These are phyloP conservation scores for Letharia lupina DNA, from an alignment of 495 filamentous ascomycete species.

Conservation along the genomic window DNA sequence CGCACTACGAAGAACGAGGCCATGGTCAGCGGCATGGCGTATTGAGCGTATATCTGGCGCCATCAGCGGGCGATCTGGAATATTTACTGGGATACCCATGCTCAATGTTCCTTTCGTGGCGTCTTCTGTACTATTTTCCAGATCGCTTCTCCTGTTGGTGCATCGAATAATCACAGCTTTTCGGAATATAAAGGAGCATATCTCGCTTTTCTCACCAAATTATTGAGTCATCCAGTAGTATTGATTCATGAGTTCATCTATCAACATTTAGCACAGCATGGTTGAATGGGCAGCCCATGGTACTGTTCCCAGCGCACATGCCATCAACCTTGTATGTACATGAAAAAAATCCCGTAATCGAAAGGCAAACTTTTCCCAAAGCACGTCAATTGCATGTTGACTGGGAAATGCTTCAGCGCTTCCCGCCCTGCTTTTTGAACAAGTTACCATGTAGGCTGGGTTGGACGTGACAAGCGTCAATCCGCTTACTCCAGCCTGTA, in stretches of 20 bases:
- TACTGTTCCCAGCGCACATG: neutral
- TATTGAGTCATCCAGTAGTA: neutral
- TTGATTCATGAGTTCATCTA: neutral
- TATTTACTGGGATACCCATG: neutral
- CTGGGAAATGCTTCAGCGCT: neutral
- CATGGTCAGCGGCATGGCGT: slow-evolving; percentile 7
- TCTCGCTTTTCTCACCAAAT: neutral
- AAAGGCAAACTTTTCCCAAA: neutral
- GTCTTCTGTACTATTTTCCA: neutral
- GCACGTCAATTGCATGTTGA: neutral
- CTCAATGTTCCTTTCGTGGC: neutral
- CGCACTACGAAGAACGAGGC: slow-evolving; percentile 1
- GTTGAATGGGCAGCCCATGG: neutral
- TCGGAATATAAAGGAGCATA: neutral
- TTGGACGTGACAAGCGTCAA: neutral
- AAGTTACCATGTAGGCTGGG: neutral
- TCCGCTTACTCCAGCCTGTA: neutral
- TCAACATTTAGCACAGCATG: neutral
- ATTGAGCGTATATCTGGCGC: slow-evolving; percentile 3
- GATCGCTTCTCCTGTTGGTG: neutral
- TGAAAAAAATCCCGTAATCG: neutral
- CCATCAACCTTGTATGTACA: neutral
- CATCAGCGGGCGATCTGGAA: neutral
- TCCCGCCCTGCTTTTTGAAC: neutral
- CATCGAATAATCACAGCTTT: neutral